phyloP scores from a whole-genome alignment of 176 grass and related monocot species.

The Paspalum vaginatum region DNA sequence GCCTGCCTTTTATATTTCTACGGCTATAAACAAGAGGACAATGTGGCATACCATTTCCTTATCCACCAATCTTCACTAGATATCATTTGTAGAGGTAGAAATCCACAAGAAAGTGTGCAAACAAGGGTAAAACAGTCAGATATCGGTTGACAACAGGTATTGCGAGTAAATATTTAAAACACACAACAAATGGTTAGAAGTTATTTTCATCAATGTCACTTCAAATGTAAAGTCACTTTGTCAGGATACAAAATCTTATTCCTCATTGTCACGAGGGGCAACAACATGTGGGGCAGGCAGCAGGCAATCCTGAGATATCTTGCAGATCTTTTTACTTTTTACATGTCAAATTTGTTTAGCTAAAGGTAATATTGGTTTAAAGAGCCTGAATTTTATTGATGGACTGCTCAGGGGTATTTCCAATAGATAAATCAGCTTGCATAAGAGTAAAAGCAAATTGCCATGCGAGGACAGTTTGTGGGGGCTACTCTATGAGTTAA shows the following conservation, averaged over 20 bases:
- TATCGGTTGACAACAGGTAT: constrained; percentile 2
- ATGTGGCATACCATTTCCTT: constrained; percentile 73
- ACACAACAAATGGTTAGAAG: not conserved
- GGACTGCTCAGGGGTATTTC: not conserved
- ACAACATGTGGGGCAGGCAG: not conserved
- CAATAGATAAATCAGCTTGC: constrained; percentile 8
- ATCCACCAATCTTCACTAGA: constrained; percentile 90
- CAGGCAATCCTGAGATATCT: not conserved
- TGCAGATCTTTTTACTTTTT: not conserved
- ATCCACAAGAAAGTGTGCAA: constrained; percentile 30
- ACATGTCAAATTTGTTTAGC: not conserved
- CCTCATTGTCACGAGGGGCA: not conserved
- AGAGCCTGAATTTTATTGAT: constrained; percentile 2
- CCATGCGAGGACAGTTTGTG: not conserved
- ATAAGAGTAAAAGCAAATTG: not conserved
- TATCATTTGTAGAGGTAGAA: constrained; percentile 36
- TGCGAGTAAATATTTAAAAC: constrained; percentile 27
- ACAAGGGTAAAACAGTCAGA: constrained; percentile 50
- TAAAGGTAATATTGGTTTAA: not conserved
- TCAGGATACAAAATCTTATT: not conserved
- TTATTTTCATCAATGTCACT: constrained; percentile 8
- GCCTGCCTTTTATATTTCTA: not conserved
- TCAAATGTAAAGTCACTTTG: constrained; percentile 16
- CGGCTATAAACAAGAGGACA: constrained; percentile 19
- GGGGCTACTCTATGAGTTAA: constrained; percentile 10